Percentiles rank a stretch among this genome's conserved stretches.
Conservation (phyloP, 768 basidiomycete genomes). For the Lanmaoa rubissima region DNA sequence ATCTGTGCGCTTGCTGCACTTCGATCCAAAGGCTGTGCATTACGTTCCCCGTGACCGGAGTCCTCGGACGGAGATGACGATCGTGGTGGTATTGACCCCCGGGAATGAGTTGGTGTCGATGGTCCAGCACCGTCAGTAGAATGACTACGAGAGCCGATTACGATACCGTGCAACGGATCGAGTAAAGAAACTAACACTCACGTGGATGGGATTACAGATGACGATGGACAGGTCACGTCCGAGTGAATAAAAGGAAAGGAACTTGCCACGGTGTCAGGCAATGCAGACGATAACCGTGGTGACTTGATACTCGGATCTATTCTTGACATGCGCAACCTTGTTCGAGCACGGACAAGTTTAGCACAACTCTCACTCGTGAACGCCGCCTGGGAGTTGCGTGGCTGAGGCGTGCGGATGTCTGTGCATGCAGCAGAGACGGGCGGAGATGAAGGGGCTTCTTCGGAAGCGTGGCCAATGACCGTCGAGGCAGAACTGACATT, state of each 20-base stretch:
- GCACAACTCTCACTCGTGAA: conserved; percentile 6
- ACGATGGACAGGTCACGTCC: background rate
- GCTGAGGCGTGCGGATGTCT: conserved; percentile 4
- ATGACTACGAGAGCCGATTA: conserved; percentile 12
- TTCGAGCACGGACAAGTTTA: conserved; percentile 20
- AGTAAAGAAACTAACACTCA: conserved; percentile 14
- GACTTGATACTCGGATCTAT: conserved; percentile 10
- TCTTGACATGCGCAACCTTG: conserved; percentile 17
- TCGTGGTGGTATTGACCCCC: conserved; percentile 15
- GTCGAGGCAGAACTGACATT: conserved; percentile 5
- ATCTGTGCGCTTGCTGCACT: conserved; percentile 36
- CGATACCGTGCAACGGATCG: conserved; percentile 18
- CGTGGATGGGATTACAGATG: conserved; percentile 18
- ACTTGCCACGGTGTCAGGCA: conserved; percentile 13
- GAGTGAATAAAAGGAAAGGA: background rate
- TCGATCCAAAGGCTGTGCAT: background rate
- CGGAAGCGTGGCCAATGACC: background rate
- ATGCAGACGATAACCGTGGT: background rate
- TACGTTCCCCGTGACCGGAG: background rate
- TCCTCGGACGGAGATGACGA: conserved; percentile 3
- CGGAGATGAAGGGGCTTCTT: conserved; percentile 19
- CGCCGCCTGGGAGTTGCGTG: conserved; percentile 12
- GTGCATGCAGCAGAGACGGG: background rate
- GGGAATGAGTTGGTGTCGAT: conserved; percentile 24
- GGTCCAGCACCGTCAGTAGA: conserved; percentile 14